Evolutionary conservation across 768 basidiomycete genomes (phyloP), one percentile per base, ranked within the genome.

Genomic region (Lentinula lateritia): DNA sequence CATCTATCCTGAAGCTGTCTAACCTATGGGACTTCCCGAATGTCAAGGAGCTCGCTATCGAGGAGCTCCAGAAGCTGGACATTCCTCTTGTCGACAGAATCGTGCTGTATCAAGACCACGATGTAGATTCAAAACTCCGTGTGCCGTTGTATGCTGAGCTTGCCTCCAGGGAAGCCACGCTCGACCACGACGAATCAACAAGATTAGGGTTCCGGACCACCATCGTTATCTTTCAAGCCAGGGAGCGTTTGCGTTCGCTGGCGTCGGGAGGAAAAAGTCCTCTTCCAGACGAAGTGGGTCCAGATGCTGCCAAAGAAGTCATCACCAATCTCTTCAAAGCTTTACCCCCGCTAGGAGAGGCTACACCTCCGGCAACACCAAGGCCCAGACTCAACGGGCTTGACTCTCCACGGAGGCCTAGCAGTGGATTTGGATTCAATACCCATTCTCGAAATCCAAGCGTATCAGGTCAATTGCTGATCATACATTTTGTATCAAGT

Each of bases 191-290:
- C 9, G 91, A 90, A 61, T 86, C 82, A 41, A 68, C 72, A 3
- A 72, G 73, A 38, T 73, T 92, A n/a, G 85, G 86, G 65, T 52
- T 85, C 67, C 81, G 86, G 41, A 85, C 84, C 0, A 75, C 83
- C 0, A 69, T 88, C 1, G 76, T 70, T 36, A 73, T 90, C 16
- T 83, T 83, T 0, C 69, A 72, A 1, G 83, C 82, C 2, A 78
- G 88, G 0, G 88, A 89, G 62, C 71, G 71, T 52, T 76, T 76
- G 32, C 71, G 78, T 5, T 72, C 79, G 4, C 41, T 56, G 8
- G 61, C 69, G 10, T 68, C 73, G 7, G 68, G 65, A 2, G 78
- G 77, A 10, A 43, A 8, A n/a, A 62, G 61, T 48, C 61, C 61
- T 1, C 38, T 62, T 18, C 61, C 61, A 34, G 43, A 46, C 36